Percentiles rank a stretch among this genome's conserved stretches.
These are phyloP conservation scores for Bipolaris bicolor DNA, from an alignment of 2,329 filamentous ascomycete genomes.

Conservation along the genomic window DNA sequence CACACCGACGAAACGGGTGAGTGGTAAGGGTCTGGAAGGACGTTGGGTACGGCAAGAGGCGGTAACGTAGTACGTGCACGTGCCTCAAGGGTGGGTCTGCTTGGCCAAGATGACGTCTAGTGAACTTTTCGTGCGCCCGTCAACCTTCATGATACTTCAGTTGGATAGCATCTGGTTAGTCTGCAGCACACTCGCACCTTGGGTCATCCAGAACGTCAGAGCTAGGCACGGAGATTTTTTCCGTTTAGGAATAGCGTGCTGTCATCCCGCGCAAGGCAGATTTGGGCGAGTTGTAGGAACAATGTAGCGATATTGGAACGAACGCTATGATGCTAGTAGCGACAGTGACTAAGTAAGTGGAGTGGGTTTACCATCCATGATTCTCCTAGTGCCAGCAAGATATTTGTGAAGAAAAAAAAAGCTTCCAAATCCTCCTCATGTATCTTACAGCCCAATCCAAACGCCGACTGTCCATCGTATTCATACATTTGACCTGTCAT, in stretches of 20 bases:
- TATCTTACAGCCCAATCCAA: slow-evolving; percentile 23
- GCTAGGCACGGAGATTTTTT: not conserved
- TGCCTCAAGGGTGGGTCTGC: slow-evolving; percentile 13
- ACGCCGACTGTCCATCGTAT: slow-evolving; percentile 6
- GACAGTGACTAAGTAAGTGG: not conserved
- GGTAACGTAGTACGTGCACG: slow-evolving; percentile 29
- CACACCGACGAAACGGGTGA: slow-evolving; percentile 38
- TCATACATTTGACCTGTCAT: slow-evolving; percentile 23
- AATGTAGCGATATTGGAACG: slow-evolving; percentile 14
- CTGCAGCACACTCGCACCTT: not conserved
- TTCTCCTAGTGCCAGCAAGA: slow-evolving; percentile 23
- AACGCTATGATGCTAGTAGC: slow-evolving; percentile 4
- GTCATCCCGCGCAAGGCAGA: slow-evolving; percentile 25
- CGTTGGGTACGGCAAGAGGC: slow-evolving; percentile 31
- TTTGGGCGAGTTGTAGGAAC: slow-evolving; percentile 17
- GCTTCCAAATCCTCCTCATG: slow-evolving; percentile 27
- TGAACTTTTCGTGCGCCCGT: slow-evolving; percentile 11
- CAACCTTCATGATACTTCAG: slow-evolving; percentile 11
- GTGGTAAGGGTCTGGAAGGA: slow-evolving; percentile 11
- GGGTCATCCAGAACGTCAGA: not conserved
- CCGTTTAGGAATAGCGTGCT: slow-evolving; percentile 1
- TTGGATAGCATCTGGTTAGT: slow-evolving; percentile 7
- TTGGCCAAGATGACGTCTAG: slow-evolving; percentile 30
- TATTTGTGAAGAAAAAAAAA: slow-evolving; percentile 17
- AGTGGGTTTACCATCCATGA: not conserved